Base-by-base conservation (phyloP, 345 rosid genomes). In the Microthlaspi erraticum region DNA sequence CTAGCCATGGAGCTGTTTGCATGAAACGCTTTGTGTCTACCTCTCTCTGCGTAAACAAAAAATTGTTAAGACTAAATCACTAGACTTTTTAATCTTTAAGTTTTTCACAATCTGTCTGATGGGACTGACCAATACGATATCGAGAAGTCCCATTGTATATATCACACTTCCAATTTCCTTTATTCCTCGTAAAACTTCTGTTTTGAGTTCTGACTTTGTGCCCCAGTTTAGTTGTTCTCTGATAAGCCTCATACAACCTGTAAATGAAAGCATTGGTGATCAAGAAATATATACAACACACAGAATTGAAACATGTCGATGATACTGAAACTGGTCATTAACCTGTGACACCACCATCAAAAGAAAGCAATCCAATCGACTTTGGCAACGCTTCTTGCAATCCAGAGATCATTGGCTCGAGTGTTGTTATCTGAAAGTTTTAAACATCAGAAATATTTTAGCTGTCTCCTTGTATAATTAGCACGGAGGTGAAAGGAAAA, bases 1-100 rank as follows among this genome's bases (percentile, higher is more conserved):
- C 99, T 79, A 94, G 77, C 99, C 97, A 94, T 63, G 96, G 90
- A 60, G 99, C 91, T 56, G 90, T 86, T 83, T 91, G 97, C 96
- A 91, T 89, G 84, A 91, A 94, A 72, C 87, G 87, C 45, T 76
- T 81, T 61, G 93, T 84, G 73, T 94, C 97, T 45, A 83, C 81
- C 81, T 89, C 97, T 85, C 98, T 85, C 98, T 94, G 86, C 13
- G 20, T 39, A 32, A 37, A 56, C 61, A 55, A 34, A 17, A 29
- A 64, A 16, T 4, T 14, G 39, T 49, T 19, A 66, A 66, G 48
- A 74, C 68, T 57, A 41, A 13, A 32, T 42, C 16, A 65, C 19
- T 57, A 49, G 54, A 18, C 6, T 6, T 45, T 44, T 19, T 48
- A 16, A 42, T n/a, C 58, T 20, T 43, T 38, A 9, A 36, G 67